Percentiles rank a stretch among this genome's conserved stretches.
phyloP scores from a whole-genome alignment of 306 rosid genomes.

The Pterocarpus macrocarpus region DNA sequence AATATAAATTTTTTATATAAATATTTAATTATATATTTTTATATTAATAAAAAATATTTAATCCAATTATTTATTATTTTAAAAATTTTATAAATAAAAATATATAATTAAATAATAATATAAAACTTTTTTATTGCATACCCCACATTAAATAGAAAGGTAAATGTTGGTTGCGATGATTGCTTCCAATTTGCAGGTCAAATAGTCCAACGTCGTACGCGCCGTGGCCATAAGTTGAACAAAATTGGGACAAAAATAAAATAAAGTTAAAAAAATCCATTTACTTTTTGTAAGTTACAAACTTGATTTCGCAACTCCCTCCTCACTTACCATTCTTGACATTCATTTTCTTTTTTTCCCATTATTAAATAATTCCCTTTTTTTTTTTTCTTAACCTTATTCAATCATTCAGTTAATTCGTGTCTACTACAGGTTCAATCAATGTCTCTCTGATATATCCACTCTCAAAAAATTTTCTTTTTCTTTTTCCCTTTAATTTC shows the following conservation, averaged over 20 bases:
- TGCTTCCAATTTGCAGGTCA: not conserved
- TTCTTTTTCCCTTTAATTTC: not conserved
- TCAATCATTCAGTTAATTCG: slow-evolving; percentile 7
- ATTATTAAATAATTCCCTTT: not conserved
- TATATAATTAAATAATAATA: too few relatives aligned
- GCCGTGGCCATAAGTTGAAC: not conserved
- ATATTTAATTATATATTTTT: too few relatives aligned
- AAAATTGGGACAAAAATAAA: not conserved
- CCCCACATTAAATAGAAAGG: too few relatives aligned
- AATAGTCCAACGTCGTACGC: not conserved
- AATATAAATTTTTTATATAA: too few relatives aligned
- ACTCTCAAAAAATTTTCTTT: not conserved
- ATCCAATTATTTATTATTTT: too few relatives aligned
- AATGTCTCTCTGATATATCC: slow-evolving; percentile 31
- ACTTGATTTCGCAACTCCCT: not conserved
- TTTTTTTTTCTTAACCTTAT: not conserved
- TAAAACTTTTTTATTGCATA: too few relatives aligned
- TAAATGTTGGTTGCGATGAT: not conserved
- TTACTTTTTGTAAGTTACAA: slow-evolving; percentile 27
- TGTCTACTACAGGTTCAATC: slow-evolving; percentile 13
- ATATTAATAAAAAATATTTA: too few relatives aligned
- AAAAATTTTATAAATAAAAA: too few relatives aligned
- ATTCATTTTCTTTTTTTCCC: not conserved
- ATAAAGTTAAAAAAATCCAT: not conserved
- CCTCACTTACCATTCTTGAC: not conserved